Base-by-base conservation (phyloP, 2,329 filamentous ascomycete genomes). In the Trichoderma koningii region DNA sequence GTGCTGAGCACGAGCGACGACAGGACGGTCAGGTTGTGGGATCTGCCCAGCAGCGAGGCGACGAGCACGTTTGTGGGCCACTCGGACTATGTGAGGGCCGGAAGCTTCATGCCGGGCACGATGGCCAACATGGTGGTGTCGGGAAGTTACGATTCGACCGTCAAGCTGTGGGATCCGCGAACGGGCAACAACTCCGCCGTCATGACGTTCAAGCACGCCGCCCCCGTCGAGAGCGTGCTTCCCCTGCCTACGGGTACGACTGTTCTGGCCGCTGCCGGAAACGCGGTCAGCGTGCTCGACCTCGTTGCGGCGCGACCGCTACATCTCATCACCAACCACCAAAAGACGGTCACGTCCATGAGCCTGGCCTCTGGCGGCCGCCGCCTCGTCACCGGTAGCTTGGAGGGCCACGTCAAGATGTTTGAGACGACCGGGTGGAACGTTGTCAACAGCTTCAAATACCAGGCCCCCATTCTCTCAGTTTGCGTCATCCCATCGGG, bases 381-480 rank as follows among this genome's bases (percentile, higher is more conserved):
- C 57, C 87, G 95, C 57, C 83, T 99, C 64, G 85, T 99, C 62
- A 93, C 89, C 69, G 95, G 93, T 77, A 93, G 89, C 21, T 83
- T 99, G 52, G 95, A 99, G 76, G 96, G 95, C 10, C 95, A 98
- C 77, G 89, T 98, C 79, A 99, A 99, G 79, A 87, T 99, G 45
- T 98, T 96, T 72, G 94, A 98, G 78, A 97, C 93, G 1, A 89
- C 88, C 0, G 89, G 87, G 57, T 99, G 95, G 95, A 97, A 97
- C 74, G 91, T 98, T 7, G 93, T 98, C n/a, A 90, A 92, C 45
- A 94, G 92, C 59, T 87, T 90, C 67, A 99, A 98, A 79, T 99
- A 98, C 77, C 89, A 92, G 5, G 91, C 92, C 1, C 95, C 95
- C 1, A 90, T 99, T 65, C 86, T 99, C 14, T 91, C 92, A 10